Evolutionary conservation across 2,329 filamentous ascomycete species (phyloP).

Genomic region (Triangularia verruculosa): DNA sequence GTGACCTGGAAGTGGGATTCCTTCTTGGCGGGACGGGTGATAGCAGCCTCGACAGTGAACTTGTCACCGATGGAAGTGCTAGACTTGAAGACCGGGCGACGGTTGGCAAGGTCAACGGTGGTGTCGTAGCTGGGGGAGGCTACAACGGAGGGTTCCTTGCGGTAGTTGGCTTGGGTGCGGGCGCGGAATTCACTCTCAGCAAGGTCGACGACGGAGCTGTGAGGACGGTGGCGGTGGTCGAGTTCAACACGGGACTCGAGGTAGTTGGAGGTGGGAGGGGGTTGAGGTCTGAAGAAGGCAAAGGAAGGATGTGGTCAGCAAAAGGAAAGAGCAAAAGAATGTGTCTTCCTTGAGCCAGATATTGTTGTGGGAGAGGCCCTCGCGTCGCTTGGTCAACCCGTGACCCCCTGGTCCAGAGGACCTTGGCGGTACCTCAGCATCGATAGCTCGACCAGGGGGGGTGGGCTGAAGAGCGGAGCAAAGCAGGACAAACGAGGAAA

Average conservation of each 20-base stretch:
- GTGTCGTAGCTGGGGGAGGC: constrained; percentile 34
- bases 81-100: constrained; percentile 35
- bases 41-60: constrained; percentile 49
- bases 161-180: constrained; percentile 53
- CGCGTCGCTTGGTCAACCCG: constrained; percentile 26
- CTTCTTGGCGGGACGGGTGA: constrained; percentile 42
- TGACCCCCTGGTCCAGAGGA: constrained; percentile 16
- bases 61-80: constrained; percentile 46
- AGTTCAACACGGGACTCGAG: constrained; percentile 65
- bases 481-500: constrained; percentile 10
- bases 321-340: constrained; percentile 18
- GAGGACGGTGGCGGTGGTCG: constrained; percentile 50
- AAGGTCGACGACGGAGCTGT: constrained; percentile 55
- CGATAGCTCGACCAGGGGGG: constrained; percentile 4
- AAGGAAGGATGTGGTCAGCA: constrained; percentile 21
- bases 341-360: constrained; percentile 9
- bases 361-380: constrained; percentile 1
- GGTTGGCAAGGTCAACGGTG: constrained; percentile 39
- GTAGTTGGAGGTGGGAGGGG: constrained; percentile 39
- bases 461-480: constrained; percentile 9
- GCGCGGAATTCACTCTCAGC: constrained; percentile 66
- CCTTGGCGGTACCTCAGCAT: constrained; percentile 18
- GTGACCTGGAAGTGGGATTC: constrained; percentile 22
- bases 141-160: constrained; percentile 41
- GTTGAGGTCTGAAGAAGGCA: constrained; percentile 34